Evolutionary conservation across 805 yeast species (phyloP), one percentile per base, ranked within the genome.

Genomic region (Cyberlindnera americana): DNA sequence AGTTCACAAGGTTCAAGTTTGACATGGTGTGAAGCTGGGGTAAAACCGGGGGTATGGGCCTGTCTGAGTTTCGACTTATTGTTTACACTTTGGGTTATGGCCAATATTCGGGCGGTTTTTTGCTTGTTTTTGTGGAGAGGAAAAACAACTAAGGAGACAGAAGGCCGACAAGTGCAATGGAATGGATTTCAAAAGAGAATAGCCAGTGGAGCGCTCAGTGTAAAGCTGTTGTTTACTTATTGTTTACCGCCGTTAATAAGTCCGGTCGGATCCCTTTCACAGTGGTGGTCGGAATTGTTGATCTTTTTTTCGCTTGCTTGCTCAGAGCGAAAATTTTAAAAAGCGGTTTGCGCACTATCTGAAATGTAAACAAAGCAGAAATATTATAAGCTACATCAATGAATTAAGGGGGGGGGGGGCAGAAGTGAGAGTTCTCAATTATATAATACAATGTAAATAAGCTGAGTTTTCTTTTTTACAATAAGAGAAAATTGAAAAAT

Each of bases 1-100:
- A 43, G 39, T 35, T 36, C 19, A 38, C 41, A 23, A 43, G 40
- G 33, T 42, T 39, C 30, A 39, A 16, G 35, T 28, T 27, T 4
- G 49, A 46, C 46, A 46, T 46, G 11, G 14, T 33, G 11, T 19
- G 16, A 29, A 19, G 24, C 23, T 15, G 29, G 33, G 41, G 23
- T 19, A 24, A 24, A 33, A 26, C 38, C 30, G 35, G 38, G 34
- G 34, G 34, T 16, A 22, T 19, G 18, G 10, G 29, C 6, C 11
- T n/a, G n/a, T n/a, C 15, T 15, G 40, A 36, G 40, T 29, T 36
- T 29, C 40, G 40, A 14, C 33, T 29, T 7, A 13, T 29, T 29
- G 35, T 36, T 29, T 29, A 29, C 35, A 6, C 16, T n/a, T n/a
- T n/a, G n/a, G n/a, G n/a, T n/a, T n/a, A n/a, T n/a, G n/a, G n/a